These are phyloP conservation scores for Pestalotiopsis sp. DNA, from an alignment of 2,329 filamentous ascomycete species.

Conservation along the genomic window DNA sequence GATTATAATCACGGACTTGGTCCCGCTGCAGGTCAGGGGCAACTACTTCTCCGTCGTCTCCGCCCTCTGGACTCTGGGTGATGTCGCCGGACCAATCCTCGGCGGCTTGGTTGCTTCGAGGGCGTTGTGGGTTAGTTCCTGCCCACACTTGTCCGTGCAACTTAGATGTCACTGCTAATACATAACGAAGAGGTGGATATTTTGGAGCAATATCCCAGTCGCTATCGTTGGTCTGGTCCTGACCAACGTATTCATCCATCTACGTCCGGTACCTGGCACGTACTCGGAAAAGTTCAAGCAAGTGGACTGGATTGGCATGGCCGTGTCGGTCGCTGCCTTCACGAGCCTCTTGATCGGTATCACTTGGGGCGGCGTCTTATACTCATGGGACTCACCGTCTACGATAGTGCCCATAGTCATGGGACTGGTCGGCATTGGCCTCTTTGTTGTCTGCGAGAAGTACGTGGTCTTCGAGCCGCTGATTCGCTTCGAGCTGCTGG, in stretches of 20 bases:
- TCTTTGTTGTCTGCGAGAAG: conserved; percentile 1
- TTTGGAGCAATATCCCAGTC: conserved; percentile 6
- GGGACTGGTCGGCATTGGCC: not conserved
- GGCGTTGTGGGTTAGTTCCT: not conserved
- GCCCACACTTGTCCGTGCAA: not conserved
- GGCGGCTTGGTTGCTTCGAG: not conserved
- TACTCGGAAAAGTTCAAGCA: not conserved
- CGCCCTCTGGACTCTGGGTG: not conserved
- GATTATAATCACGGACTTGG: conserved; percentile 3
- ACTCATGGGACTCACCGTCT: not conserved
- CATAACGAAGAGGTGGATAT: not conserved
- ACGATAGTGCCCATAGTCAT: not conserved
- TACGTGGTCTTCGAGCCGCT: not conserved
- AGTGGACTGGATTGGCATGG: conserved; percentile 4
- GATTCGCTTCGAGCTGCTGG: conserved; percentile 1
- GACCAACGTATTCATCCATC: not conserved
- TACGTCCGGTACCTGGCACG: not conserved
- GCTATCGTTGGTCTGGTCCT: not conserved
- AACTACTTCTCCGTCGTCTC: conserved; percentile 4
- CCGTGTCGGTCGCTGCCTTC: not conserved
- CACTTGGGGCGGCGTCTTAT: conserved; percentile 7
- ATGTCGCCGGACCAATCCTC: not conserved
- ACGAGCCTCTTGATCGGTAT: conserved; percentile 1
- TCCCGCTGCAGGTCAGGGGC: not conserved
- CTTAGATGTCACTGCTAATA: not conserved